Percentiles rank a stretch among this genome's conserved stretches.
These are phyloP conservation scores for Leccinum huronense DNA, from an alignment of 1,284 basidiomycete species.

Conservation along the genomic window DNA sequence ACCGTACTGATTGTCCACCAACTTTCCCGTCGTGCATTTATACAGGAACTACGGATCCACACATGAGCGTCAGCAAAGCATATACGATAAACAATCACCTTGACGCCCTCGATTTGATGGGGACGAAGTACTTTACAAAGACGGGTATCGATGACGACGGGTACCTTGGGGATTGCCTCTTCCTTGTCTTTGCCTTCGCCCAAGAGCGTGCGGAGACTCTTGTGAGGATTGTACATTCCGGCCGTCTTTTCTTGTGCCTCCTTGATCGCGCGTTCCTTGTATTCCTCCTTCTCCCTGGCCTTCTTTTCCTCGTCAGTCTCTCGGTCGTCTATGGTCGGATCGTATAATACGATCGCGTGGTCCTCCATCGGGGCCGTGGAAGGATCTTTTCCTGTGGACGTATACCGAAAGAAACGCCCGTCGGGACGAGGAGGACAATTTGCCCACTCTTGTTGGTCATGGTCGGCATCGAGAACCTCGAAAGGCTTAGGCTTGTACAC, in stretches of 20 bases:
- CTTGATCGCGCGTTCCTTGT: conserved; percentile 59
- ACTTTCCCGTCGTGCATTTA: conserved; percentile 90
- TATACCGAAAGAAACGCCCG: conserved; percentile 82
- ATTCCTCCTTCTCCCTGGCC: conserved; percentile 69
- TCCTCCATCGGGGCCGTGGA: conserved; percentile 97
- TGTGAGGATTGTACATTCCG: conserved; percentile 87
- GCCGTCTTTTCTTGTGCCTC: conserved; percentile 65
- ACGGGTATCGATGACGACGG: conserved; percentile 94
- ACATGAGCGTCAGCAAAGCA: conserved; percentile 8
- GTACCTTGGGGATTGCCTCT: conserved; percentile 75
- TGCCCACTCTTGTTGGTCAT: conserved; percentile 84
- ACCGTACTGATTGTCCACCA: conserved; percentile 90
- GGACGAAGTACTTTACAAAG: conserved; percentile 88
- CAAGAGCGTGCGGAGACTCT: conserved; percentile 82
- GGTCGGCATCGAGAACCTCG: conserved; percentile 81
- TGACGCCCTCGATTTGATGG: conserved; percentile 98
- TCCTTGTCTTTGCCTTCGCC: conserved; percentile 74
- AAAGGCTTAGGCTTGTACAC: conserved; percentile 85
- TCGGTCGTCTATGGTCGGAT: conserved; percentile 91
- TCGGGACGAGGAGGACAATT: conserved; percentile 59
- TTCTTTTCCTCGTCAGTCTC: conserved; percentile 83
- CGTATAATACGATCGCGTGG: conserved; percentile 96
- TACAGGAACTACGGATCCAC: conserved; percentile 76
- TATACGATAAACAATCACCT: conserved; percentile 50
- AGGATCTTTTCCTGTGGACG: conserved; percentile 81